Percentiles rank a stretch among this genome's conserved stretches.
These are phyloP conservation scores for Fraxinus latifolia DNA, from an alignment of 305 asterid species.

Conservation along the genomic window DNA sequence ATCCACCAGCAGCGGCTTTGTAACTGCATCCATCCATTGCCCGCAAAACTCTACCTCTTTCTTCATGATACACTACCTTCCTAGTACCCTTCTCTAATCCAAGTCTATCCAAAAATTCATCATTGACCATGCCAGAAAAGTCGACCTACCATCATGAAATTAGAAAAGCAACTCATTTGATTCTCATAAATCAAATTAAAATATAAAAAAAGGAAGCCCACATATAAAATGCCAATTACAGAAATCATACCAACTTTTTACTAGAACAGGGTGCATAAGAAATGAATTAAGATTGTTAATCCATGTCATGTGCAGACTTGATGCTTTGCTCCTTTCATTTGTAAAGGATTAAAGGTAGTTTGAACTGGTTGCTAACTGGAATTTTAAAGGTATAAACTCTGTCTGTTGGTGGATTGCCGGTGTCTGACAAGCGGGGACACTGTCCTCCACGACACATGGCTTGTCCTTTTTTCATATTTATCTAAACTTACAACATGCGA, in stretches of 20 bases:
- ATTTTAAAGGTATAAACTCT: not conserved
- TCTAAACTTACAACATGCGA: not conserved
- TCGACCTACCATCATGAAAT: constrained; percentile 59
- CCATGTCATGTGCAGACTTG: not conserved
- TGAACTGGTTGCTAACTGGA: not conserved
- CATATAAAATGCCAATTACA: not conserved
- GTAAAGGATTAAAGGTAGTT: not conserved
- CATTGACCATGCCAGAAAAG: constrained; percentile 87
- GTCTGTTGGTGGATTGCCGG: not conserved
- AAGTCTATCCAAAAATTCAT: constrained; percentile 64
- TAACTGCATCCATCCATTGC: constrained; percentile 98
- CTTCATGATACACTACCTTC: constrained; percentile 88
- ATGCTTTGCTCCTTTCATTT: not conserved
- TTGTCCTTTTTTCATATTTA: not conserved
- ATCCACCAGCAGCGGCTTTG: constrained; percentile 98
- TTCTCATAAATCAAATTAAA: not conserved
- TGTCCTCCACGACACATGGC: not conserved
- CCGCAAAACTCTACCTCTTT: constrained; percentile 75
- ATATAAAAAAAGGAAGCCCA: not conserved
- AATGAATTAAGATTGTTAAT: not conserved
- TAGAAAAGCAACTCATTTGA: constrained; percentile 9
- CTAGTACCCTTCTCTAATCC: constrained; percentile 82
- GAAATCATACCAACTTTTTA: not conserved
- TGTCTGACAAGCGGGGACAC: not conserved
- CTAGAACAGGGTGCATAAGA: not conserved